Evolutionary conservation across 1,284 basidiomycete species (phyloP).

Genomic region (Moniliophthora roreri): DNA sequence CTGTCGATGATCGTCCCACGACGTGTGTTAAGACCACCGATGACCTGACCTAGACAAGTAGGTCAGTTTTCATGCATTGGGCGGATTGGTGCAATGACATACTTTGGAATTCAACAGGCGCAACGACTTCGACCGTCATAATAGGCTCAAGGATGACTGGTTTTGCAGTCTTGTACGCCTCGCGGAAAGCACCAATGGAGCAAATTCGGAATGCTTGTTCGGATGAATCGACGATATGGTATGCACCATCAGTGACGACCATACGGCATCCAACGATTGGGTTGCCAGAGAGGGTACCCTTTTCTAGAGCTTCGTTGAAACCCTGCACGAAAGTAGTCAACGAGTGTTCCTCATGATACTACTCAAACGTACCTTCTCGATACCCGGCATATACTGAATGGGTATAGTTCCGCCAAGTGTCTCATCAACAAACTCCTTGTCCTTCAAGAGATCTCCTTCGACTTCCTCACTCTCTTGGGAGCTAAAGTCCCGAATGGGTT

Average conservation of each 20-base stretch:
- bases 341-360: background rate
- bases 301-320: slow-evolving; percentile 93
- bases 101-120: slow-evolving; percentile 97
- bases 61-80: slow-evolving; percentile 2
- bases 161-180: slow-evolving; percentile 78
- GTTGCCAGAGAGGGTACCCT: slow-evolving; percentile 90
- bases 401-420: slow-evolving; percentile 96
- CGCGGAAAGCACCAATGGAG: slow-evolving; percentile 91
- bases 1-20: slow-evolving; percentile 96
- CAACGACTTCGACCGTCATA: slow-evolving; percentile 98
- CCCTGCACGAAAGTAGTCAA: slow-evolving; percentile 51
- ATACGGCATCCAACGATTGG: slow-evolving; percentile 86
- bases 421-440: slow-evolving; percentile 84
- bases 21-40: slow-evolving; percentile 92
- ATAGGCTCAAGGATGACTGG: slow-evolving; percentile 94
- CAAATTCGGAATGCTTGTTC: slow-evolving; percentile 95
- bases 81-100: slow-evolving; percentile 20
- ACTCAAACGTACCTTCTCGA: slow-evolving; percentile 74
- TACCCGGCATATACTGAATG: slow-evolving; percentile 89
- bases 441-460: slow-evolving; percentile 71
- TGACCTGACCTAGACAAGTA: slow-evolving; percentile 65
- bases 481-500: slow-evolving; percentile 72
- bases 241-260: slow-evolving; percentile 90
- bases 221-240: slow-evolving; percentile 96
- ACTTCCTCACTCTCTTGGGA: slow-evolving; percentile 42